Base-by-base conservation (phyloP, 495 filamentous ascomycete species). In the Coniosporium apollinis region DNA sequence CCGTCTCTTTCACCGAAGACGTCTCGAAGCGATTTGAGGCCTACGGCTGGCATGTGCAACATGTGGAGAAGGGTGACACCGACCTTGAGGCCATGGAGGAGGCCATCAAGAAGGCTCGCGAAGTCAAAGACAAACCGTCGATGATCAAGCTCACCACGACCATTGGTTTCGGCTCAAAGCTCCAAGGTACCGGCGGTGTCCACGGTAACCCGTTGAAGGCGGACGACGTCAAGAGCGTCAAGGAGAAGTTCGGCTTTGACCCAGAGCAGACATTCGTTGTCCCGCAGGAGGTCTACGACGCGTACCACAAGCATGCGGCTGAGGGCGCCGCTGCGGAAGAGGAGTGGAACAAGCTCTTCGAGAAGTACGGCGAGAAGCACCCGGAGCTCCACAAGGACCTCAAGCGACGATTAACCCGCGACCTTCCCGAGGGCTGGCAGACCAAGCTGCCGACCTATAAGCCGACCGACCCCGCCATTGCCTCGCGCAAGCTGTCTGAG, bases 71-170 rank as follows among this genome's bases (percentile, higher is more conserved):
- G 45, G 89, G 89, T 59, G 82, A 99, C 65, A 58, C 79, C 58
- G 82, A 99, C 61, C 72, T 93, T 38, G 74, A 76, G 47, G 74
- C 57, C 48, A 96, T 99, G 33, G 85, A 87, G 65, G 75, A 67
- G 39, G 91, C 89, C 46, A 81, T 99, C 56, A 69, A 74, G 60
- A 69, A 79, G 62, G 75, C 72, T 51, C 72, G 87, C 67, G 66
- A 75, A 37, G 81, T 92, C 62, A 96, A 67, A 52, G 73, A 96
- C 69, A 99, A 94, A 76, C 89, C 89, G 38, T 78, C 89, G 33
- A 65, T 96, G 47, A 96, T 99, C 69, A 86, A 89, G 66, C 76
- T 99, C 40, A 89, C 76, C 46, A 99, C 89, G 51, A 99, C 81
- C 57, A 99, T 99, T 54, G 89, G 89, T 54, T 99, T 79, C 65